Evolutionary conservation across 1,139 yeast genomes (phyloP), one percentile per base, ranked within the genome.

Genomic region (Pichia sp.): DNA sequence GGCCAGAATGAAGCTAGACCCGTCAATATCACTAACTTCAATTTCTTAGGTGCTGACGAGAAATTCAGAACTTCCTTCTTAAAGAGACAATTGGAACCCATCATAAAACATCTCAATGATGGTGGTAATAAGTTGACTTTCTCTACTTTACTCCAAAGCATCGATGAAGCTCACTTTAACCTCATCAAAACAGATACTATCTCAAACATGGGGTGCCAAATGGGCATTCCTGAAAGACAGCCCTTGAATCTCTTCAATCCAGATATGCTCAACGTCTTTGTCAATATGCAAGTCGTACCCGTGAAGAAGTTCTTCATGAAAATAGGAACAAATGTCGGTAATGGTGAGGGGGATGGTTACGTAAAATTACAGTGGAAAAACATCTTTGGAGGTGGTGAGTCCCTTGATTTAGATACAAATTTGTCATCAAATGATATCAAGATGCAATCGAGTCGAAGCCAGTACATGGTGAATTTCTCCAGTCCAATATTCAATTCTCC

Each of bases 311-410:
- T 83, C 52, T 72, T 72, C 43, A 87, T 93, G 42, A 81, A 80
- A 51, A 84, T 95, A 2, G 96, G 96, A n/a, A 88, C 96, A 6
- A 87, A 83, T 57, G 74, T 88, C 5, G 96, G 96, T 3, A 88
- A 88, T 53, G 94, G 94, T 20, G 96, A 87, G 63, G 97, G 96
- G 21, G 94, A 84, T 54, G 96, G 96, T 2, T 85, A 86, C 52
- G 69, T 86, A 31, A 80, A 82, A 34, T 72, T 84, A 43, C 87
- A 81, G 53, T 64, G 82, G 55, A 70, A 77, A 35, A 88, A 91
- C 55, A 60, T 85, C 10, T 76, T 87, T 58, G 96, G 96, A 0
- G 96, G 95, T 3, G 96, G 91, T 8, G 98, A 91, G 55, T 68
- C 68, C 31, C 52, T 88, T 17, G 69, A 76, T 21, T 66, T 87